These are phyloP conservation scores for Amanita jacksonii DNA, from an alignment of 768 basidiomycete species.

Conservation along the genomic window DNA sequence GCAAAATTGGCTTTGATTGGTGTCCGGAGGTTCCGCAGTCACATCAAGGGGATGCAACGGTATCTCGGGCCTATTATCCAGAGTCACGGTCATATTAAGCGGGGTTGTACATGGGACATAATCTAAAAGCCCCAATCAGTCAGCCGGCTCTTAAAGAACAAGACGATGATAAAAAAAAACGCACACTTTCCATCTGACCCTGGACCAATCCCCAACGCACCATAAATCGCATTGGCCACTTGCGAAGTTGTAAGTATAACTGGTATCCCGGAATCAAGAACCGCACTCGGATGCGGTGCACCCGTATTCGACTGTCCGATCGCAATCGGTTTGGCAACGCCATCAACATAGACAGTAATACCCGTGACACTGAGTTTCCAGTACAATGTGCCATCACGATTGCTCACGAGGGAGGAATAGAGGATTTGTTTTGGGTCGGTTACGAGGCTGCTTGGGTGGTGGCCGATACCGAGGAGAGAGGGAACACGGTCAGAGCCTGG, in stretches of 20 bases:
- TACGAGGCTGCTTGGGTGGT: constrained; percentile 47
- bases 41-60: constrained; percentile 72
- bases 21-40: constrained; percentile 35
- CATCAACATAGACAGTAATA: constrained; percentile 53
- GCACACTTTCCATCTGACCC: constrained; percentile 54
- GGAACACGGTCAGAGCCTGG: constrained; percentile 52
- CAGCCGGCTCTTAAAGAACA: neutral
- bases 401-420: constrained; percentile 38
- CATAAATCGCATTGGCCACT: constrained; percentile 72
- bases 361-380: constrained; percentile 55
- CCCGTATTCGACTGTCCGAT: constrained; percentile 33
- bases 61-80: constrained; percentile 47
- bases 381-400: constrained; percentile 33
- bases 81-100: constrained; percentile 60
- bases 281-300: constrained; percentile 43
- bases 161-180: constrained; percentile 16
- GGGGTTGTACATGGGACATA: constrained; percentile 67
- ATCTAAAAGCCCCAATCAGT: constrained; percentile 23
- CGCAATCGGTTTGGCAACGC: constrained; percentile 26
- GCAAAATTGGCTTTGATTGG: constrained; percentile 39
- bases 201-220: constrained; percentile 56
- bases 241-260: constrained; percentile 48
- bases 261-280: constrained; percentile 68
- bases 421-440: constrained; percentile 39
- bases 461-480: constrained; percentile 58